Conservation (phyloP, 768 basidiomycete genomes). For the Guyanaporus albipodus region DNA sequence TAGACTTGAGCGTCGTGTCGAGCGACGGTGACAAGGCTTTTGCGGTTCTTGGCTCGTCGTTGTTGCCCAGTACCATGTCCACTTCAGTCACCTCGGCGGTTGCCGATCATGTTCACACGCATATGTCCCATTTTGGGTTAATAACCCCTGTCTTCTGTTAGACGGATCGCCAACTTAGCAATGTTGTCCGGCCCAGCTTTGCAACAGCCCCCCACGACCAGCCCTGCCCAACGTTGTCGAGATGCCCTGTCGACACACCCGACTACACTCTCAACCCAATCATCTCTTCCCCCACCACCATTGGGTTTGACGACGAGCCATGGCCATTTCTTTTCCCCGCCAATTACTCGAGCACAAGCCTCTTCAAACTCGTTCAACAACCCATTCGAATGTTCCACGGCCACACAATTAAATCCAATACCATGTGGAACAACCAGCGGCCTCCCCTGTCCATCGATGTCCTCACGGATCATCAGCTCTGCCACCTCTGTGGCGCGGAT, state of each 20-base stretch:
- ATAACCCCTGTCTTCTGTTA: constrained; percentile 14
- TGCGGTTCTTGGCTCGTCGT: constrained; percentile 22
- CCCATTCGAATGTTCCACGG: constrained; percentile 37
- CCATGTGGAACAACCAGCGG: constrained; percentile 41
- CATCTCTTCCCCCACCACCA: constrained; percentile 37
- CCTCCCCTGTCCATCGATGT: constrained; percentile 7
- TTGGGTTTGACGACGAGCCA: constrained; percentile 73
- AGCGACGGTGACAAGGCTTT: constrained; percentile 38
- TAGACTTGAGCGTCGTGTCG: constrained; percentile 38
- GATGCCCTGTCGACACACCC: constrained; percentile 21
- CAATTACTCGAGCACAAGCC: constrained; percentile 13
- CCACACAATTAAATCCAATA: constrained; percentile 76
- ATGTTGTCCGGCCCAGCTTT: constrained; percentile 56
- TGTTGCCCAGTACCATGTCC: constrained; percentile 2
- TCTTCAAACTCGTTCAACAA: constrained; percentile 38
- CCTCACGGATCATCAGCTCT: constrained; percentile 33
- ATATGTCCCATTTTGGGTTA: not conserved
- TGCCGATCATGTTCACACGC: constrained; percentile 23
- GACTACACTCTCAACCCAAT: constrained; percentile 37
- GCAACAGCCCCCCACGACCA: constrained; percentile 71
- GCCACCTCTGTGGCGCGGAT: constrained; percentile 42
- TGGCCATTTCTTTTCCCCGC: constrained; percentile 28
- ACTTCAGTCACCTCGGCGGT: constrained; percentile 21
- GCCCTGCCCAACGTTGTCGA: constrained; percentile 39
- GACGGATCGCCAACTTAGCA: constrained; percentile 5